phyloP scores from a whole-genome alignment of 2,329 filamentous ascomycete genomes.

The Aspergillus thermomutatus region DNA sequence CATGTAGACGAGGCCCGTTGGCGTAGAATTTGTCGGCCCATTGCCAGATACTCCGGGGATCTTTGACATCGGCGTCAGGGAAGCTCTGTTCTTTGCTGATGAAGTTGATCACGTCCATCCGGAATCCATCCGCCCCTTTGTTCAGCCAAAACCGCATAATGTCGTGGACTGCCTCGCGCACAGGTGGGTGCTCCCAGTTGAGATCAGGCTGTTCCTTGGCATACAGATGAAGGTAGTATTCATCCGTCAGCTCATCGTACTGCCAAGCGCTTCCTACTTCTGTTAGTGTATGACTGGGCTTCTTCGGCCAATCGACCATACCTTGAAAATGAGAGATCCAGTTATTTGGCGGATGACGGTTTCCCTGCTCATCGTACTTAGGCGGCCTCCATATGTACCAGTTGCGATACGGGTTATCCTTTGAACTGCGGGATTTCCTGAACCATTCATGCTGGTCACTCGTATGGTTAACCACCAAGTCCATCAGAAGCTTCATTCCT shows the following conservation, averaged over 20 bases:
- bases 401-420: slow-evolving; percentile 61
- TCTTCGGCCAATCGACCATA: slow-evolving; percentile 6
- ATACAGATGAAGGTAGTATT: slow-evolving; percentile 77
- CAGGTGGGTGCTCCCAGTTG: slow-evolving; percentile 75
- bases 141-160: slow-evolving; percentile 78
- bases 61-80: slow-evolving; percentile 41
- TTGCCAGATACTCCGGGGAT: slow-evolving; percentile 27
- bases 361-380: slow-evolving; percentile 52
- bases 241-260: slow-evolving; percentile 67
- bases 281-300: not conserved
- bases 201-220: slow-evolving; percentile 74
- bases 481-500: slow-evolving; percentile 68
- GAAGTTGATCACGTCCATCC: slow-evolving; percentile 72
- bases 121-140: slow-evolving; percentile 68
- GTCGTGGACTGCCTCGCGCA: slow-evolving; percentile 67
- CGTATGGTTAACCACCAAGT: slow-evolving; percentile 76
- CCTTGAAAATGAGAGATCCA: slow-evolving; percentile 54
- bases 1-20: slow-evolving; percentile 49
- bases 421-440: slow-evolving; percentile 60
- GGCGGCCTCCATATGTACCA: slow-evolving; percentile 64
- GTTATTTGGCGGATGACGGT: slow-evolving; percentile 69
- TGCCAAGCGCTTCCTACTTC: slow-evolving; percentile 43
- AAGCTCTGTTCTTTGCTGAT: slow-evolving; percentile 62
- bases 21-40: slow-evolving; percentile 46
- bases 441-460: slow-evolving; percentile 71